Base-by-base conservation (phyloP, 1,284 basidiomycete genomes). In the Baeospora myosura region DNA sequence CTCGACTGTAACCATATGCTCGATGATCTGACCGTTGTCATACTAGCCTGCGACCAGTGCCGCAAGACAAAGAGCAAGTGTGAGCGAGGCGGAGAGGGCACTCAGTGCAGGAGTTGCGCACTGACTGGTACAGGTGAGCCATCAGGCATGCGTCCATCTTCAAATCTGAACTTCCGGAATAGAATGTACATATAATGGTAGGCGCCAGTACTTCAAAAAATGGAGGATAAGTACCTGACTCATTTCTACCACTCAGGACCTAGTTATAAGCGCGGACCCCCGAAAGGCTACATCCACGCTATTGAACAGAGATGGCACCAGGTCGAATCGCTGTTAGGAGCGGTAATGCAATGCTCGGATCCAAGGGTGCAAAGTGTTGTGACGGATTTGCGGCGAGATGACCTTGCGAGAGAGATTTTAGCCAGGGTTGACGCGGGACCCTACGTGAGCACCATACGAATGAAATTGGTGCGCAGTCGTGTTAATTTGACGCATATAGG, bases 281-380 rank as follows among this genome's bases (percentile, higher is more conserved):
- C 88, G 4, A 89, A 88, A 58, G 89, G 89, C 17, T 92, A 92
- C 57, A 90, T 92, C 42, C 85, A 88, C 57, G 88, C 88, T 26
- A 89, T 92, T 46, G 88, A 92, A 62, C 85, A 88, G 45, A 65
- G 88, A 51, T 85, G 89, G 75, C 88, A 92, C 54, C 85, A 90
- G 56, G 86, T 91, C 53, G 89, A 92, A 60, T 85, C 88, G 8
- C 63, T 92, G 8, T 68, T 92, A 3, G 88, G 86, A 20, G 77
- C 81, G 18, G 71, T 92, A 38, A 68, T 92, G 42, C 76, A 81
- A 50, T 85, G 82, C 41, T 72, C 74, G 26, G 84, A 88, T 59
- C 69, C 77, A 8, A 68, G 83, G 44, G 82, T 88, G 0, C 77
- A 81, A 54, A 68, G 67, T 28, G 61, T 92, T 38, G 68, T 92